These are phyloP conservation scores for Didymella lethalis DNA, from an alignment of 2,329 filamentous ascomycete species.

Conservation along the genomic window DNA sequence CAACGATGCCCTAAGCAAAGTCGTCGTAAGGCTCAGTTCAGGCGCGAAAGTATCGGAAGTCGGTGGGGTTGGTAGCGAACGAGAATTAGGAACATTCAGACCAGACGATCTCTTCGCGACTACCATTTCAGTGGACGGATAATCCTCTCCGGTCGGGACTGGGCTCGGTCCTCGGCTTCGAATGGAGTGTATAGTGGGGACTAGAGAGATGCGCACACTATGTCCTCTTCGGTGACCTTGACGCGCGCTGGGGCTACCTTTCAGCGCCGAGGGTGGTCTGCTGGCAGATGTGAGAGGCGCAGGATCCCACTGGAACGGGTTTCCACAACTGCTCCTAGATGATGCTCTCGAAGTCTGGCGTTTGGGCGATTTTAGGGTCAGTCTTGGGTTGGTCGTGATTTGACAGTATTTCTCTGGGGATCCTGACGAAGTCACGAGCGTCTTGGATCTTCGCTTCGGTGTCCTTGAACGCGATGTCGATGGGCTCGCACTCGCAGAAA, in stretches of 20 bases:
- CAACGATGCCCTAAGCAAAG: conserved; percentile 49
- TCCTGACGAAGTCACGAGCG: conserved; percentile 50
- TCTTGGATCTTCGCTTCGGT: conserved; percentile 45
- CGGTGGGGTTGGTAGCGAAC: conserved; percentile 37
- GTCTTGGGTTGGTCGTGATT: conserved; percentile 41
- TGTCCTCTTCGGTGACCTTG: conserved; percentile 56
- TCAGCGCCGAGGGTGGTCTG: conserved; percentile 53
- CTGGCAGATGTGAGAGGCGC: conserved; percentile 40
- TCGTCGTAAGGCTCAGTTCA: conserved; percentile 46
- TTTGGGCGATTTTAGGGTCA: conserved; percentile 44
- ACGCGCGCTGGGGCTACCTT: conserved; percentile 55
- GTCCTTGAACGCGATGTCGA: conserved; percentile 38
- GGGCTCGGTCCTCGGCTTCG: conserved; percentile 47
- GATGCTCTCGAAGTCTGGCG: conserved; percentile 53
- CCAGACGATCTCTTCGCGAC: background rate
- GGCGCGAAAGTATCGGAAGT: conserved; percentile 46
- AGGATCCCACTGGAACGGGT: conserved; percentile 57
- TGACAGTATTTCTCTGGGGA: conserved; percentile 48
- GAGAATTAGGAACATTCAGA: conserved; percentile 27
- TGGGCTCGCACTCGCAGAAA: conserved; percentile 41
- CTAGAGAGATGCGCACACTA: conserved; percentile 56
- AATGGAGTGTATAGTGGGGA: conserved; percentile 53
- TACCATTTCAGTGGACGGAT: background rate
- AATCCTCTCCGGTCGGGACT: conserved; percentile 16
- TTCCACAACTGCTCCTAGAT: conserved; percentile 55